A percentile compares a stretch with the other conserved stretches of the same genome.
These are phyloP conservation scores for Phytopythium vexans DNA, from an alignment of 352 stramenopile species.

Conservation along the genomic window DNA sequence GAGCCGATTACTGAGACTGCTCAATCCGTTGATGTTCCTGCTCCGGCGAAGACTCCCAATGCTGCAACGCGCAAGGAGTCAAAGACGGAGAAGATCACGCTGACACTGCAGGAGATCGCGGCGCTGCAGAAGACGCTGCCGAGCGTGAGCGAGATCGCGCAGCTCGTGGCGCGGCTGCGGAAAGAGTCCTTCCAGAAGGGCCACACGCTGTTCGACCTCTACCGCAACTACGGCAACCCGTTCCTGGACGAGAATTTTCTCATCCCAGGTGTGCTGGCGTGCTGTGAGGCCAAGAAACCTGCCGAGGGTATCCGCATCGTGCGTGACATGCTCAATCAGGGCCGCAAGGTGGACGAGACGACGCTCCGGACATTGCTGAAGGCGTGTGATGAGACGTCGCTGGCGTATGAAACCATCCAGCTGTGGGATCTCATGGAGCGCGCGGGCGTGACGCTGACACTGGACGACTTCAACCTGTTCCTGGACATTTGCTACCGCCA, in stretches of 20 bases:
- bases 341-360: constrained; percentile 73
- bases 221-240: constrained; percentile 84
- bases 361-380: constrained; percentile 72
- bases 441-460: constrained; percentile 45
- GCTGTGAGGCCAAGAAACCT: constrained; percentile 74
- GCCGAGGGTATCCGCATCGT: constrained; percentile 74
- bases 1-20: no score
- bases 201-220: constrained; percentile 80
- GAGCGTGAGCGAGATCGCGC: constrained; percentile 58
- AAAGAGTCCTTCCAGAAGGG: constrained; percentile 72
- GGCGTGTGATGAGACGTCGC: constrained; percentile 66
- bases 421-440: constrained; percentile 70
- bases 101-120: constrained; percentile 71
- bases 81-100: constrained; percentile 62
- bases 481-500: constrained; percentile 77
- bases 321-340: constrained; percentile 79
- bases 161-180: constrained; percentile 56
- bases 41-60: not conserved
- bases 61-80: constrained; percentile 29
- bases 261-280: constrained; percentile 72
- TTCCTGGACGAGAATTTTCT: constrained; percentile 82
- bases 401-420: constrained; percentile 57
- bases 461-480: constrained; percentile 66
- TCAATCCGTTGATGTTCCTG: no score
- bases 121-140: constrained; percentile 72